Conservation (phyloP, 345 rosid species). For the Dipteronia dyeriana region DNA sequence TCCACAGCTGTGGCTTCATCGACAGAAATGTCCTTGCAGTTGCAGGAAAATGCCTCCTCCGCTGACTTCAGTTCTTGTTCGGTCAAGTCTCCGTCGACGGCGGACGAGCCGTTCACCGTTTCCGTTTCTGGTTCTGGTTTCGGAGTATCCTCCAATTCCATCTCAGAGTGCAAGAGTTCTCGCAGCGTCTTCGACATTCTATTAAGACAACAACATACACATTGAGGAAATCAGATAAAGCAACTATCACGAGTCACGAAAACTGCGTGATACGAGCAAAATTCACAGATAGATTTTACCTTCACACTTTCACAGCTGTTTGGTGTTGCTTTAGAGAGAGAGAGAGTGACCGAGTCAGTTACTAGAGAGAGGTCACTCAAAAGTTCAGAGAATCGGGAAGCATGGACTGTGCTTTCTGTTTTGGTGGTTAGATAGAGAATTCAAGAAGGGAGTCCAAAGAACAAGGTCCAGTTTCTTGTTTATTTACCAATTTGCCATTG, state of each 20-base stretch:
- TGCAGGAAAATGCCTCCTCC: neutral
- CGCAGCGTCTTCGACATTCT: slow-evolving; percentile 23
- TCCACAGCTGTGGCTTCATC: neutral
- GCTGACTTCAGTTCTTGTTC: slow-evolving; percentile 9
- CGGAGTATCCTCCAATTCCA: slow-evolving; percentile 14
- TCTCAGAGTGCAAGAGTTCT: slow-evolving; percentile 11
- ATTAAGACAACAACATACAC: neutral
- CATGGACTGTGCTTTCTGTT: slow-evolving; percentile 19
- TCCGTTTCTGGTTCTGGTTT: neutral
- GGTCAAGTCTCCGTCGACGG: neutral
- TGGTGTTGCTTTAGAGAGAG: slow-evolving; percentile 14
- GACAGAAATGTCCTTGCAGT: neutral
- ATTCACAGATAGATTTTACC: slow-evolving; percentile 8
- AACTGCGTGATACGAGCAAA: neutral
- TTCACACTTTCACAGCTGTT: slow-evolving; percentile 20
- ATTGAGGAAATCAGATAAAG: slow-evolving; percentile 3
- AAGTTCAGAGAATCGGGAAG: slow-evolving; percentile 11
- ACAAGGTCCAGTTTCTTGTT: neutral
- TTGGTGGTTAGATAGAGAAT: slow-evolving; percentile 33
- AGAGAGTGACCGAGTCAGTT: slow-evolving; percentile 8
- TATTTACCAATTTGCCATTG: slow-evolving; percentile 6
- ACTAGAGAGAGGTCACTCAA: neutral
- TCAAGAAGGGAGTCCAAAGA: slow-evolving; percentile 18
- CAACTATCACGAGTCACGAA: neutral
- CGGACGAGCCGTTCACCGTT: neutral